A percentile compares a stretch with the other conserved stretches of the same genome.
phyloP scores from a whole-genome alignment of 2,329 filamentous ascomycete genomes.

The Ophiostoma angusticollis region DNA sequence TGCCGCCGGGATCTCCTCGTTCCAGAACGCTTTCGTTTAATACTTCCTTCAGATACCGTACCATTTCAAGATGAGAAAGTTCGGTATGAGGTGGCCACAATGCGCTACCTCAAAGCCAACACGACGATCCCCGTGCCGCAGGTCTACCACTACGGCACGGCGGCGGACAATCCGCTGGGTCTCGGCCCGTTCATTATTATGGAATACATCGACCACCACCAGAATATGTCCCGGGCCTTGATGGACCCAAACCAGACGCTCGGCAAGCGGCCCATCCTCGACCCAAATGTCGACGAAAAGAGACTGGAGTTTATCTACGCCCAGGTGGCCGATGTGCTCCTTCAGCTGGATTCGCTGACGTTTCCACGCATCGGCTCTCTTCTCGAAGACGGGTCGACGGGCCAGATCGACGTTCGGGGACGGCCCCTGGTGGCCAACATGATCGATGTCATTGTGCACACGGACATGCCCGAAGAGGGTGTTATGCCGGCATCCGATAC shows the following conservation, averaged over 20 bases:
- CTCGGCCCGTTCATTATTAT: slow-evolving; percentile 27
- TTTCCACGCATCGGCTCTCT: neutral
- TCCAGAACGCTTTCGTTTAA: neutral
- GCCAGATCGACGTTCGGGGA: neutral
- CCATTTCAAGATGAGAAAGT: slow-evolving; percentile 24
- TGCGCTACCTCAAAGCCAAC: slow-evolving; percentile 20
- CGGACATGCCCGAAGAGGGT: neutral
- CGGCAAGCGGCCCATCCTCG: neutral
- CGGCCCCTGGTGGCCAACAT: slow-evolving; percentile 1
- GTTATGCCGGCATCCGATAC: neutral
- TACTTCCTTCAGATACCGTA: neutral
- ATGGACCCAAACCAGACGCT: neutral
- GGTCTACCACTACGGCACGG: slow-evolving; percentile 20
- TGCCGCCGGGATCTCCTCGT: neutral
- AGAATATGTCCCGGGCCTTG: neutral
- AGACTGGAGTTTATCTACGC: neutral
- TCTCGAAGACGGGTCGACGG: neutral
- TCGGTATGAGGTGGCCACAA: slow-evolving; percentile 23
- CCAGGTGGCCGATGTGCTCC: neutral
- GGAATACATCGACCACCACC: slow-evolving; percentile 15
- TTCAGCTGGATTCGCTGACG: neutral
- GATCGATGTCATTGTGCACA: neutral
- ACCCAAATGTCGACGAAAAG: neutral
- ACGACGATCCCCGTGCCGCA: slow-evolving; percentile 24
- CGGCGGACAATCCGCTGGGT: slow-evolving; percentile 21